Conservation (phyloP, 2,329 filamentous ascomycete genomes). For the Phaeosphaeria sp. region DNA sequence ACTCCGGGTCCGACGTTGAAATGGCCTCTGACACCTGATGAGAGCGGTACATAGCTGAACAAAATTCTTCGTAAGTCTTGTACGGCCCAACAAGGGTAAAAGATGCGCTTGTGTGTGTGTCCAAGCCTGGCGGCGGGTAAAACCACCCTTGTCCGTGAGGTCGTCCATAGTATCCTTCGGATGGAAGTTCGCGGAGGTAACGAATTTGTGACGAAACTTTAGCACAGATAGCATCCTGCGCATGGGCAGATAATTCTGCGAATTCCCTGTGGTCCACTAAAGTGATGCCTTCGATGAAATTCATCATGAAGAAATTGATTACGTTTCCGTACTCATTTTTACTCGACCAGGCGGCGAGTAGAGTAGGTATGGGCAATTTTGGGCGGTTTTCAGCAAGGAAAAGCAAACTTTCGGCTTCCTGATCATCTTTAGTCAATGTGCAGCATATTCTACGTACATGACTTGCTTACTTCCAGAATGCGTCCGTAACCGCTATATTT, state of each 20-base stretch:
- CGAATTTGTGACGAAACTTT: neutral
- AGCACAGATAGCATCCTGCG: neutral
- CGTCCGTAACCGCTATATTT: neutral
- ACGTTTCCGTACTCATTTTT: neutral
- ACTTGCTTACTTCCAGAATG: neutral
- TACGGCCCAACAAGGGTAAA: neutral
- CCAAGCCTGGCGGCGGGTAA: neutral
- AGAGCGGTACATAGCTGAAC: neutral
- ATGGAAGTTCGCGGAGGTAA: neutral
- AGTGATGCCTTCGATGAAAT: neutral
- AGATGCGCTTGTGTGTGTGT: neutral
- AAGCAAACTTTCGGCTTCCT: neutral
- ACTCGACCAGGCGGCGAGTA: neutral
- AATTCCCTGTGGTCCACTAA: neutral
- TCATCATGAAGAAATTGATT: neutral
- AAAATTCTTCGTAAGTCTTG: neutral
- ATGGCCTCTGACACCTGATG: neutral
- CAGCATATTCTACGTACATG: neutral
- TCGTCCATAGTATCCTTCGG: neutral
- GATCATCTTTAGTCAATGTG: neutral
- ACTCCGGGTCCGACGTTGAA: neutral
- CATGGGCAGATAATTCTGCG: neutral
- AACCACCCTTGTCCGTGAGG: neutral
- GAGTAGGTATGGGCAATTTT: neutral
- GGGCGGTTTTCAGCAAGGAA: neutral